A percentile compares a stretch with the other conserved stretches of the same genome.
Evolutionary conservation across 108 stramenopile species (phyloP).

Genomic region (Nannochloropsis gaditana): DNA sequence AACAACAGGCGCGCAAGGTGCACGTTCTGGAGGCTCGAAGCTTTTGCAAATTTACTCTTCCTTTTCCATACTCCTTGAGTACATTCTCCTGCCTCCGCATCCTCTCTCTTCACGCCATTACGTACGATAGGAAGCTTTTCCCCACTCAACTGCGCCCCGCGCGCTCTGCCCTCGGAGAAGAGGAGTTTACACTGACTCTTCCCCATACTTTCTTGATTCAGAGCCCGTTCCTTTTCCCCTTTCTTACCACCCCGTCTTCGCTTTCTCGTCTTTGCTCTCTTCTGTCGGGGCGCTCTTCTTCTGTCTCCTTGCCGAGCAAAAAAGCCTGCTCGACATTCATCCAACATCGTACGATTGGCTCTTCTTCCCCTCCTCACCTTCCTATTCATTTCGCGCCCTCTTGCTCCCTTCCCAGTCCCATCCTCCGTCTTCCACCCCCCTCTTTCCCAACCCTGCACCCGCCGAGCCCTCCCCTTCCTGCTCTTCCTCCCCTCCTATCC

Average conservation of each 20-base stretch:
- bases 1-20: too few species aligned
- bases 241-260: neutral
- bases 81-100: neutral
- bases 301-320: too few species aligned
- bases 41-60: neutral
- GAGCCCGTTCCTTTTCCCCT: neutral
- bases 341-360: too few species aligned
- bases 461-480: neutral
- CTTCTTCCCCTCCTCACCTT: constrained; percentile 3
- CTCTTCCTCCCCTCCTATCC: neutral
- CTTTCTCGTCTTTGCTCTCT: neutral
- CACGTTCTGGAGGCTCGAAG: too few species aligned
- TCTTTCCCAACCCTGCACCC: neutral
- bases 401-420: neutral
- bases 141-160: too few species aligned
- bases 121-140: too few species aligned
- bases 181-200: neutral
- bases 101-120: too few species aligned
- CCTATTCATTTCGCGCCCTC: neutral
- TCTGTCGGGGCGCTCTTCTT: neutral
- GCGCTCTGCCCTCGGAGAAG: neutral
- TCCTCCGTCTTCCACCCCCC: neutral
- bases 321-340: too few species aligned
- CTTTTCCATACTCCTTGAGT: neutral
- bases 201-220: neutral